phyloP scores from a whole-genome alignment of 441 rosid species.

The Isatis lusitanica region DNA sequence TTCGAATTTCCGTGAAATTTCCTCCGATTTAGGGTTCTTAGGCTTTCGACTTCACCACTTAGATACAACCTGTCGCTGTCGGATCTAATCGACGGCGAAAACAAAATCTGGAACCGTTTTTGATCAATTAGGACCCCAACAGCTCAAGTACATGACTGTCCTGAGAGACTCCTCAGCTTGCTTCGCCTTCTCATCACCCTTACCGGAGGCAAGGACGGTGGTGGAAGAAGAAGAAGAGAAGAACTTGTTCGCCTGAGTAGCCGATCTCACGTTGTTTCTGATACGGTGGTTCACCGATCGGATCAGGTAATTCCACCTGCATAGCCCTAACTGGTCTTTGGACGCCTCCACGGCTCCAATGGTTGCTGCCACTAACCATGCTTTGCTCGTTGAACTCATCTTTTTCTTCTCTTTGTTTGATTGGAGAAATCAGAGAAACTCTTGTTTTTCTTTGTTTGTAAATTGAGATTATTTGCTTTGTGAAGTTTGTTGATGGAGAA shows the following conservation, averaged over 20 bases:
- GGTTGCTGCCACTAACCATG: slow-evolving; percentile 33
- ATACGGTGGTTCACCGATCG: slow-evolving; percentile 46
- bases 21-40: background rate
- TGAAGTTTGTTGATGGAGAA: background rate
- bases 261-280: slow-evolving; percentile 35
- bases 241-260: slow-evolving; percentile 39
- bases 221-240: slow-evolving; percentile 31
- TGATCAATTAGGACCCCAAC: slow-evolving; percentile 56
- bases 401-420: background rate
- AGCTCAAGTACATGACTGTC: slow-evolving; percentile 75
- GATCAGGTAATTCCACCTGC: slow-evolving; percentile 50
- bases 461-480: background rate
- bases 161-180: slow-evolving; percentile 72
- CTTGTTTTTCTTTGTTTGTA: background rate
- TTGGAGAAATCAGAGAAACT: background rate
- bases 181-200: slow-evolving; percentile 35
- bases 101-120: background rate
- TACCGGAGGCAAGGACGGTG: background rate
- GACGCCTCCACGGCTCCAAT: slow-evolving; percentile 34
- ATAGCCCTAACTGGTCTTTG: slow-evolving; percentile 42
- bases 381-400: slow-evolving; percentile 36
- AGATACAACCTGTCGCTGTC: no score
- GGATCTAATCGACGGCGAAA: no score
- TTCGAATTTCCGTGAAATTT: no score
- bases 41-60: background rate